These are phyloP conservation scores for Wallacemonas sp. DNA, from an alignment of 208 protist species.

Conservation along the genomic window DNA sequence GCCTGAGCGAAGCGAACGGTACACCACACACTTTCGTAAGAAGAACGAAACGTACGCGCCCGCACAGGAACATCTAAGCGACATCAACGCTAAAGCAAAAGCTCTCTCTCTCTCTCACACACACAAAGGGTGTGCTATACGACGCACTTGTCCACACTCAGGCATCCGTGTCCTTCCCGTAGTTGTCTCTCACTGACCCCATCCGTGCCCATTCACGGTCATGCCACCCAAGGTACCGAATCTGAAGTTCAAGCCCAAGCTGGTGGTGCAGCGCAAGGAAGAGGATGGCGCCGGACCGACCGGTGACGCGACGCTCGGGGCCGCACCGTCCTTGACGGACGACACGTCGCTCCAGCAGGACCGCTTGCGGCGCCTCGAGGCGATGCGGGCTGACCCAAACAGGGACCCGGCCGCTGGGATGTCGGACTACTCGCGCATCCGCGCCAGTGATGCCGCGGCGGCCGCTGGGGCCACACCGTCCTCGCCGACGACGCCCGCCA, in stretches of 20 bases:
- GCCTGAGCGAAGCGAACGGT: no score
- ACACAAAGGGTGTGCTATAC: no score
- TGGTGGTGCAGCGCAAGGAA: slow-evolving; percentile 37
- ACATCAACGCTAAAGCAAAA: no score
- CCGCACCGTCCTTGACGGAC: slow-evolving; percentile 22
- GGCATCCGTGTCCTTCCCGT: not conserved
- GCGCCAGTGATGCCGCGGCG: slow-evolving; percentile 6
- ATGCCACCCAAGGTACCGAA: slow-evolving; percentile 78
- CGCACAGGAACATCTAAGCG: no score
- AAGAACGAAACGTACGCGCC: no score
- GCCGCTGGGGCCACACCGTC: not conserved
- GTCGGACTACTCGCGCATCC: slow-evolving; percentile 17
- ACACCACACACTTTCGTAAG: no score
- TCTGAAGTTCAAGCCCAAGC: slow-evolving; percentile 71
- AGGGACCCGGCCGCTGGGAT: not conserved
- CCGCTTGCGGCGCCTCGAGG: slow-evolving; percentile 53
- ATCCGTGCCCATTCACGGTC: no score
- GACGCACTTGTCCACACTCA: not conserved
- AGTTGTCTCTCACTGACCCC: no score
- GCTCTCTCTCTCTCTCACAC: no score
- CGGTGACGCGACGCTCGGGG: not conserved
- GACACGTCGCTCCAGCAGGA: slow-evolving; percentile 62
- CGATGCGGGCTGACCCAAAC: slow-evolving; percentile 17
- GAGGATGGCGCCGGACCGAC: slow-evolving; percentile 15
- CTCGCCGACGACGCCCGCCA: not conserved